These are phyloP conservation scores for Apiospora rasikravindrae DNA, from an alignment of 2,329 filamentous ascomycete genomes.

Conservation along the genomic window DNA sequence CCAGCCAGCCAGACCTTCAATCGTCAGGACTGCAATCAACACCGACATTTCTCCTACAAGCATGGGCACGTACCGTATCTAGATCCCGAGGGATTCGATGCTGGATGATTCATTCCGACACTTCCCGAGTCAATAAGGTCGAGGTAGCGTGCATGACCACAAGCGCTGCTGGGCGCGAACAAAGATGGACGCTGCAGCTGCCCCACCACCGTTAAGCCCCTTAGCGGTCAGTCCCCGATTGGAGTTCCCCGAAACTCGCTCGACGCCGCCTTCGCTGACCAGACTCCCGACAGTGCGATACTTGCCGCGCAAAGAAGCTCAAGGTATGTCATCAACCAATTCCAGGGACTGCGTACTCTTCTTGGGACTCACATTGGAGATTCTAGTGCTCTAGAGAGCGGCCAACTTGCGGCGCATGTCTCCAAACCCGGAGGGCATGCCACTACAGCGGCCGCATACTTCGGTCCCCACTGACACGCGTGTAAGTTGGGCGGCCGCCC, in stretches of 20 bases:
- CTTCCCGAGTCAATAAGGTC: not conserved
- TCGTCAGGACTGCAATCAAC: not conserved
- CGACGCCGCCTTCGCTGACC: not conserved
- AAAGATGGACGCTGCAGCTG: constrained; percentile 9
- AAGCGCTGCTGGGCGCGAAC: not conserved
- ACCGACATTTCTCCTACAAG: not conserved
- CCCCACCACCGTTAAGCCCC: constrained; percentile 10
- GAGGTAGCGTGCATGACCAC: not conserved
- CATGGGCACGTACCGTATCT: not conserved
- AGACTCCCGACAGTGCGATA: constrained; percentile 25
- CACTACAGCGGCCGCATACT: constrained; percentile 35
- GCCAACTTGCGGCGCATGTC: constrained; percentile 32
- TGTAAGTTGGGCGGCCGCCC: constrained; percentile 25
- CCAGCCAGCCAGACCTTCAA: not conserved
- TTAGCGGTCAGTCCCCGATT: not conserved
- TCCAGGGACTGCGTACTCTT: not conserved
- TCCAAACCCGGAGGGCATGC: constrained; percentile 30
- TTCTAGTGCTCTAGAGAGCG: constrained; percentile 34
- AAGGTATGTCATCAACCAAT: constrained; percentile 24
- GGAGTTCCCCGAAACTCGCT: not conserved
- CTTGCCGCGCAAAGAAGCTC: constrained; percentile 31
- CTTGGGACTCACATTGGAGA: not conserved
- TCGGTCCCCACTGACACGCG: constrained; percentile 35
- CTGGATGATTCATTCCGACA: not conserved
- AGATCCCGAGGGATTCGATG: not conserved